Percentiles rank a stretch among this genome's conserved stretches.
phyloP scores from a whole-genome alignment of 2,329 filamentous ascomycete species.

The Fusarium longipes region DNA sequence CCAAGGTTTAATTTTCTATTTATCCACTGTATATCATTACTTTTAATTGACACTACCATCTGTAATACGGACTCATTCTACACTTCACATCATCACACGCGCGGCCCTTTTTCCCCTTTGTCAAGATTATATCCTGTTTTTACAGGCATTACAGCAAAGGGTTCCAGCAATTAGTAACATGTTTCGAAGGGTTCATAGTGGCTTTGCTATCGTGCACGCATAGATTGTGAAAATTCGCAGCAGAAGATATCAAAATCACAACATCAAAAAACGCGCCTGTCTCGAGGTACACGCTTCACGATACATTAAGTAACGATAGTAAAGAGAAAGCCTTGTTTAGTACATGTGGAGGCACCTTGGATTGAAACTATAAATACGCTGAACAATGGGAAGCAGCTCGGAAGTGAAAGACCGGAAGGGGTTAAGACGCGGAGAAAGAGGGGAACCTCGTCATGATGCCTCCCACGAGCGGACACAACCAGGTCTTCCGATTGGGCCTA shows the following conservation, averaged over 20 bases:
- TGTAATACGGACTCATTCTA: too few relatives aligned
- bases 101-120: too few relatives aligned
- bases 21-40: too few relatives aligned
- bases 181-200: accelerated
- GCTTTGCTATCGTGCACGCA: not conserved
- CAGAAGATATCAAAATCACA: constrained; percentile 23
- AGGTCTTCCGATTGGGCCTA: constrained; percentile 4
- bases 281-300: constrained; percentile 25
- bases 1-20: too few relatives aligned
- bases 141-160: constrained; percentile 40
- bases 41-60: too few relatives aligned
- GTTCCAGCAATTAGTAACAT: constrained; percentile 32
- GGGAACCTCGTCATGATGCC: not conserved
- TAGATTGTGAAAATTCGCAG: constrained; percentile 48
- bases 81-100: too few relatives aligned
- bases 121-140: constrained; percentile 42
- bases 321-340: constrained; percentile 47
- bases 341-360: constrained; percentile 45
- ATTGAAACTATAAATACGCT: constrained; percentile 32
- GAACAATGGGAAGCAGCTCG: constrained; percentile 46
- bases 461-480: not conserved
- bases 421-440: constrained; percentile 12
- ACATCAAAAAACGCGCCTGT: not conserved
- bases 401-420: constrained; percentile 27
- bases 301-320: constrained; percentile 42